These are phyloP conservation scores for Torulaspora delbrueckii DNA, from an alignment of 805 yeast genomes.

Conservation along the genomic window DNA sequence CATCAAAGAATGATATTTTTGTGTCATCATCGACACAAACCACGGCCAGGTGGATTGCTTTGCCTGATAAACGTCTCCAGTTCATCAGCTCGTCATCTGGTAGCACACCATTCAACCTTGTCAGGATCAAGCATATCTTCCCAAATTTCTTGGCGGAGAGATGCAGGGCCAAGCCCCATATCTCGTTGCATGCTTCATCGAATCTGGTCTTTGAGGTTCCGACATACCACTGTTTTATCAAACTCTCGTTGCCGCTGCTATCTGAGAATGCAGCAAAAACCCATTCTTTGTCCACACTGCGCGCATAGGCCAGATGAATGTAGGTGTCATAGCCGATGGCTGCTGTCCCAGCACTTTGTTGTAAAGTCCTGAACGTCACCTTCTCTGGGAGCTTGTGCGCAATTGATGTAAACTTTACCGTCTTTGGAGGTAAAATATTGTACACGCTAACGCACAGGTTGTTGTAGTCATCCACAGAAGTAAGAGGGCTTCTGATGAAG, in stretches of 20 bases:
- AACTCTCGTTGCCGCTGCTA: conserved; percentile 62
- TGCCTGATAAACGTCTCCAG: conserved; percentile 68
- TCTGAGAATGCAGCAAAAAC: conserved; percentile 86
- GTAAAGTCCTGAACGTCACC: conserved; percentile 43
- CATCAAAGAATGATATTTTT: conserved; percentile 38
- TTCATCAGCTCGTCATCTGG: conserved; percentile 79
- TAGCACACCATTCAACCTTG: conserved; percentile 65
- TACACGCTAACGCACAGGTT: conserved; percentile 51
- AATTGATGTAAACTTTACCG: conserved; percentile 36
- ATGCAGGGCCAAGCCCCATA: conserved; percentile 55
- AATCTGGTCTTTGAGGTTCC: conserved; percentile 37
- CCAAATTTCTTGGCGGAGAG: conserved; percentile 44
- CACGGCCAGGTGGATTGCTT: conserved; percentile 58
- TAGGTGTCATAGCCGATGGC: conserved; percentile 52
- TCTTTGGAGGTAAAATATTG: conserved; percentile 43
- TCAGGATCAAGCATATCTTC: conserved; percentile 55
- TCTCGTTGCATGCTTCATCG: conserved; percentile 57
- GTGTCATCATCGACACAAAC: conserved; percentile 62
- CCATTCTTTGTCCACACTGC: conserved; percentile 81
- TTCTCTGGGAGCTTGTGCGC: conserved; percentile 41
- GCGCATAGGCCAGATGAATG: conserved; percentile 79
- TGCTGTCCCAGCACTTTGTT: conserved; percentile 19
- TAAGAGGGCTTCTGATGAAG: conserved; percentile 36
- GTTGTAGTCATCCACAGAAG: conserved; percentile 32
- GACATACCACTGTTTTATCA: conserved; percentile 61